Base-by-base conservation (phyloP, 2,329 filamentous ascomycete species). In the Ceratocystis colombiana region DNA sequence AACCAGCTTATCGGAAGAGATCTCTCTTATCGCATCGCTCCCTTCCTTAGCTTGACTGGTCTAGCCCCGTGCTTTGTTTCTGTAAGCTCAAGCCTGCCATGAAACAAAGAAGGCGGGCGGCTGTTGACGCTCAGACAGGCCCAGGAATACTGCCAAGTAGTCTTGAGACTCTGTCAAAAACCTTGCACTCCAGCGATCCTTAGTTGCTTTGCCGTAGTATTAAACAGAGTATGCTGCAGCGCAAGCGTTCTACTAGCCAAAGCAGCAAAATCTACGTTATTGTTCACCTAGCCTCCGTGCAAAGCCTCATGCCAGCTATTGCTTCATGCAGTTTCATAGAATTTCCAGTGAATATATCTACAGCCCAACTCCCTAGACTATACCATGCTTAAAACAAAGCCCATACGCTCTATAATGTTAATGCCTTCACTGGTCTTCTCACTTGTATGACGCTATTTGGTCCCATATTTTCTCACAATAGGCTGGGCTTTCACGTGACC, bases 1-100 rank as follows among this genome's bases (percentile, higher is more conserved):
- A 53, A 28, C 48, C 22, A 53, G 48, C 48, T 59, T 59, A 59
- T 59, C 55, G 55, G 55, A 28, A 59, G 28, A 59, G 55, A 59
- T 53, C 48, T 53, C 8, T 53, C 8, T 53, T 28, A 25, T 25
- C 22, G 8, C 20, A 50, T 50, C 48, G 48, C 22, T 50, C 10
- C 46, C 20, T 50, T 50, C 46, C 46, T 50, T 50, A 25, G 20
- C 48, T 53, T 25, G 7, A n/a, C 2, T 25, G 55, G 33, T 59
- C 55, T 41, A 41, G 10, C 12, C 55, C 33, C 22, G 4, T 20
- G 55, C 8, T 4, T n/a, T 59, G 55, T 59, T 59, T 59, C 28
- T 20, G 1, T 20, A 33, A 59, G 55, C 12, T 37, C 15, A 59
- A n/a, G 22, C 33, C 6, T 37, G 7, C 7, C 55, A n/a, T 59